Evolutionary conservation across 495 filamentous ascomycete genomes (phyloP).

Genomic region (Neohortaea acidophila): DNA sequence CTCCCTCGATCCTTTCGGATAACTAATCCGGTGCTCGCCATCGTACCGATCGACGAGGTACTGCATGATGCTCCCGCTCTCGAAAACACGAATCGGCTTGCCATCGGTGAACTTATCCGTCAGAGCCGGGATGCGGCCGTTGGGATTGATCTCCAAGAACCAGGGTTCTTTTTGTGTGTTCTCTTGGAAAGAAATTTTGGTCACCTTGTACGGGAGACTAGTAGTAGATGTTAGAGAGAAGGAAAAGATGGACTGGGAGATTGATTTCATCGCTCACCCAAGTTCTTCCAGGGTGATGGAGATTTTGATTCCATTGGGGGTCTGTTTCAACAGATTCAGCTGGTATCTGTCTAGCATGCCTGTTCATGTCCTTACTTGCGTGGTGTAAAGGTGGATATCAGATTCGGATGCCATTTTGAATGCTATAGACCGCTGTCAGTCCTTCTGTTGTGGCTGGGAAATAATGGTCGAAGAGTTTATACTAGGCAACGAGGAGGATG

Average conservation of each 20-base stretch:
- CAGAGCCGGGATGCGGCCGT: conserved; percentile 86
- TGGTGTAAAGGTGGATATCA: conserved; percentile 30
- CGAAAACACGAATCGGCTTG: conserved; percentile 59
- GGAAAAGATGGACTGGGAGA: conserved; percentile 1
- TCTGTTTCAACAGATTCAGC: too few species aligned
- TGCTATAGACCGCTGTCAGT: too few species aligned
- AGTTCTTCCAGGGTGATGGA: conserved; percentile 85
- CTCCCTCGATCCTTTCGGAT: conserved; percentile 57
- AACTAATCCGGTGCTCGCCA: conserved; percentile 68
- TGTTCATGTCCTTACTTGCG: too few species aligned
- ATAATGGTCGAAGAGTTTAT: neutral
- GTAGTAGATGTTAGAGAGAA: neutral
- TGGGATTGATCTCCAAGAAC: conserved; percentile 88
- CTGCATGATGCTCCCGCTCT: conserved; percentile 72
- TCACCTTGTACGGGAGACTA: conserved; percentile 37
- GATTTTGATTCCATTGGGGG: conserved; percentile 66
- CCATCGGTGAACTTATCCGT: conserved; percentile 57
- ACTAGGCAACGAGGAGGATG: neutral
- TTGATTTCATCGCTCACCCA: conserved; percentile 40
- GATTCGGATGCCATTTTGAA: conserved; percentile 22
- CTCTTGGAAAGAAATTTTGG: conserved; percentile 53
- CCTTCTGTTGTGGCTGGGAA: too few species aligned
- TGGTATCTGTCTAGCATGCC: too few species aligned
- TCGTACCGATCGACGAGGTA: conserved; percentile 70
- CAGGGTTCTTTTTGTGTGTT: conserved; percentile 69